Percentiles rank a stretch among this genome's conserved stretches.
Evolutionary conservation across 148 eudicot genomes (phyloP).

Genomic region (Cornus kousa): DNA sequence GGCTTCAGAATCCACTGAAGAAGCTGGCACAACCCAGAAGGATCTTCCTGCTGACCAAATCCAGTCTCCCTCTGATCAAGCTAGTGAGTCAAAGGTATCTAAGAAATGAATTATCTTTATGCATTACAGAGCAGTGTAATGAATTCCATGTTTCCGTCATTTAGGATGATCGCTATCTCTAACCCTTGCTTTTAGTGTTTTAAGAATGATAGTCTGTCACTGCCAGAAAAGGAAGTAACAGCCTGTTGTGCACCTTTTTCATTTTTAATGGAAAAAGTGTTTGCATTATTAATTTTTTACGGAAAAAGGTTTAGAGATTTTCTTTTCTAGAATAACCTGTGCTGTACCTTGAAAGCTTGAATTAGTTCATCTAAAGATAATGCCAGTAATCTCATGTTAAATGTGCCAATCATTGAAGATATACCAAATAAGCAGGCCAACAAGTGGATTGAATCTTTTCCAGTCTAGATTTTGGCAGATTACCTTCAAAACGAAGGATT

Average conservation of each 20-base stretch:
- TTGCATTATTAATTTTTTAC: not conserved
- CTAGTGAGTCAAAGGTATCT: conserved; percentile 44
- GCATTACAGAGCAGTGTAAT: not conserved
- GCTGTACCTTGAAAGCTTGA: not conserved
- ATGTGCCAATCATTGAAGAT: not conserved
- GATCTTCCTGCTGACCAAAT: conserved; percentile 32
- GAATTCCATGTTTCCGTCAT: not conserved
- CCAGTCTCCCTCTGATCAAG: conserved; percentile 21
- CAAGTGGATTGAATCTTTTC: no score
- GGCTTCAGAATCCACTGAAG: conserved; percentile 34
- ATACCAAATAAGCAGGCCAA: no score
- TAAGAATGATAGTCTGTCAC: not conserved
- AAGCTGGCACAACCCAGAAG: conserved; percentile 24
- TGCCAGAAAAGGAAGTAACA: not conserved
- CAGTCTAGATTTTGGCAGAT: no score
- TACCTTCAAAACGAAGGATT: no score
- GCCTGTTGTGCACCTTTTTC: not conserved
- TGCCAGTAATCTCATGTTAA: not conserved
- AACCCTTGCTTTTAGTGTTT: not conserved
- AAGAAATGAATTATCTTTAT: not conserved
- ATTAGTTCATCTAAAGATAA: not conserved
- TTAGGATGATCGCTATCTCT: not conserved
- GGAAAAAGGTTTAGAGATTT: not conserved
- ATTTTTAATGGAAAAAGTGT: not conserved
- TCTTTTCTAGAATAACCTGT: not conserved